Conservation (phyloP, 2,329 filamentous ascomycete genomes). For the Orbilia javanica region DNA sequence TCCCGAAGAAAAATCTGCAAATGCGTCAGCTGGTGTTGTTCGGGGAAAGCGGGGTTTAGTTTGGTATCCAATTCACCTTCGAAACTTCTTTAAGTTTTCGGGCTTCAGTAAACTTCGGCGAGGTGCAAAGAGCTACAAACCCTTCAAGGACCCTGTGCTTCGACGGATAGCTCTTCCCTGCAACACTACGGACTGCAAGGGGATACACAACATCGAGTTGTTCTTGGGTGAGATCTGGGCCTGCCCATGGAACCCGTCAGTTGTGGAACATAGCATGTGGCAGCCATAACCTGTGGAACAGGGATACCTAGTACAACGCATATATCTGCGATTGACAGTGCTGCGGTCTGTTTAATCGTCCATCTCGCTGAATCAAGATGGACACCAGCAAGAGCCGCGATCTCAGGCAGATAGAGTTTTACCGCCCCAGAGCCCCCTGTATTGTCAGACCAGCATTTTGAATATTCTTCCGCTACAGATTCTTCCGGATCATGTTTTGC, state of each 20-base stretch:
- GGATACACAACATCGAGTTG: conserved; percentile 81
- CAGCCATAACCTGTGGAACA: conserved; percentile 62
- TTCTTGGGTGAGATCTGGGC: conserved; percentile 72
- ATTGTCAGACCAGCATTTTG: conserved; percentile 89
- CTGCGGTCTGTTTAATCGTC: conserved; percentile 89
- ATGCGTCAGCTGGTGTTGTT: conserved; percentile 58
- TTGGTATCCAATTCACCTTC: conserved; percentile 70
- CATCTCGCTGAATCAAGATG: conserved; percentile 85
- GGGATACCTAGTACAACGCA: conserved; percentile 75
- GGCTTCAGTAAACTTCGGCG: conserved; percentile 45
- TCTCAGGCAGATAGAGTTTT: conserved; percentile 85
- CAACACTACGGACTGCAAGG: conserved; percentile 81
- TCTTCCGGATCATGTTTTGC: conserved; percentile 87
- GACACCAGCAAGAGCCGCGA: conserved; percentile 75
- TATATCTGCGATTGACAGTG: conserved; percentile 81
- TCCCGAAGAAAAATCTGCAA: conserved; percentile 80
- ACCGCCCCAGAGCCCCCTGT: conserved; percentile 87
- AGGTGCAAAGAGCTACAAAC: conserved; percentile 76
- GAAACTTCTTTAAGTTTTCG: conserved; percentile 50
- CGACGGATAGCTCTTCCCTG: conserved; percentile 90
- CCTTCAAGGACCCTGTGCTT: conserved; percentile 87
- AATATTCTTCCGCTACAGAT: conserved; percentile 82
- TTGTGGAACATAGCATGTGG: conserved; percentile 58
- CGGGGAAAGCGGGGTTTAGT: conserved; percentile 65
- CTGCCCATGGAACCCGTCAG: conserved; percentile 61